Base-by-base conservation (phyloP, 148 eudicot genomes). In the Silene uniflora region DNA sequence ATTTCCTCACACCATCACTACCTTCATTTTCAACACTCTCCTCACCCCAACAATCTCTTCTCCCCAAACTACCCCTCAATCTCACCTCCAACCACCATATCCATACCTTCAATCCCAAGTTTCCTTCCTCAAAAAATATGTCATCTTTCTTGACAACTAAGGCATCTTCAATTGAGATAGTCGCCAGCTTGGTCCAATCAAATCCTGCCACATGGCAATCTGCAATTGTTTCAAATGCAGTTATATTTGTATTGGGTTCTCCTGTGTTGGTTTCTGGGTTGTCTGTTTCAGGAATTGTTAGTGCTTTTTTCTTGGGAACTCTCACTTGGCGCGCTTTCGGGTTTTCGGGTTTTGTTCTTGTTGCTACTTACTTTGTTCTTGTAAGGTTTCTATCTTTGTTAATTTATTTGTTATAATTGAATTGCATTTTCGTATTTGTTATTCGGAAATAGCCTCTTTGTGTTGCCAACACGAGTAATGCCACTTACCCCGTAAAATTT, bases 271-370 rank as follows among this genome's bases (percentile, higher is more conserved):
- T 88, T 14, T 10, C 93, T 4, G 98, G 98, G 0, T 80, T 94
- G 77, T 90, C 91, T 17, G 67, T 84, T 4, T 79, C 91, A 6
- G 98, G 97, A 62, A 87, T 94, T 78, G 95, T 8, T 3, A 85
- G 95, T 16, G 98, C 98, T 5, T 91, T 94, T 81, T 85, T 91
- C 89, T 87, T 94, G 79, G 97, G 98, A 2, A 79, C 85, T 42
- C 88, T 94, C 32, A 89, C 95, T 47, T 94, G 98, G 98, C 89
- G 97, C 12, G 89, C 90, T 58, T 91, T 94, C 84, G 88, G 91
- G 8, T 80, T 83, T 35, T 75, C 88, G 73, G 98, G 92, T 49
- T 89, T 94, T 75, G 84, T 94, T 70, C 96, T 94, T 52, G 97
- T 94, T 39, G 98, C 98, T 61, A 73, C 89, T 10, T 94, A 91